A percentile compares a stretch with the other conserved stretches of the same genome.
phyloP scores from a whole-genome alignment of 768 basidiomycete genomes.

The Xerocomus brunneocitrinus region DNA sequence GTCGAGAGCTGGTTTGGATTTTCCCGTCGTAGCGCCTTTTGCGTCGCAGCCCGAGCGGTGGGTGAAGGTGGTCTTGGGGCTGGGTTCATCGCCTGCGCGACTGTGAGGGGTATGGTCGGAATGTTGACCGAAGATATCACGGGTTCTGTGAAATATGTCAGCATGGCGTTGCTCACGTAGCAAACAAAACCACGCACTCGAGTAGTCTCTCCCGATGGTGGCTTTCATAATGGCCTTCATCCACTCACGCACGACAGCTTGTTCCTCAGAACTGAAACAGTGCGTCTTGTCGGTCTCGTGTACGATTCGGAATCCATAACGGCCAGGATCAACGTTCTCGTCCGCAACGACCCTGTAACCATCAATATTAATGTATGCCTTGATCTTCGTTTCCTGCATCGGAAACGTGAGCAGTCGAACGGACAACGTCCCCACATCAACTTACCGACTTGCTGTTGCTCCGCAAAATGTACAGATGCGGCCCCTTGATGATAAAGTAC shows the following conservation, averaged over 20 bases:
- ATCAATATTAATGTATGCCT: constrained; percentile 89
- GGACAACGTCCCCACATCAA: neutral
- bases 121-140: constrained; percentile 97
- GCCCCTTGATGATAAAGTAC: constrained; percentile 90
- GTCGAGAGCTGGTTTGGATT: constrained; percentile 79
- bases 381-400: constrained; percentile 83
- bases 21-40: constrained; percentile 80
- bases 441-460: constrained; percentile 54
- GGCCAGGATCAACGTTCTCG: constrained; percentile 86
- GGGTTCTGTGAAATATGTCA: constrained; percentile 52
- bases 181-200: constrained; percentile 50
- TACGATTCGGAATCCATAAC: constrained; percentile 92
- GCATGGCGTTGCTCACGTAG: neutral
- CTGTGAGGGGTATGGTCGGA: constrained; percentile 89
- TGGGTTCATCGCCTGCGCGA: constrained; percentile 96
- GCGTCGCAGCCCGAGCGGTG: constrained; percentile 78
- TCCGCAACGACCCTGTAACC: constrained; percentile 94
- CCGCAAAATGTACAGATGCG: constrained; percentile 83
- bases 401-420: neutral
- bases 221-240: constrained; percentile 99
- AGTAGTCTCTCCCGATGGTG: constrained; percentile 91
- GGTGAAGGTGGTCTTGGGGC: constrained; percentile 94
- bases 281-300: constrained; percentile 86
- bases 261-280: constrained; percentile 90
- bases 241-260: constrained; percentile 85